Percentiles rank a stretch among this genome's conserved stretches.
These are phyloP conservation scores for Oehlia diaphana DNA, from an alignment of 192 early-diverging fungal genomes.

Conservation along the genomic window DNA sequence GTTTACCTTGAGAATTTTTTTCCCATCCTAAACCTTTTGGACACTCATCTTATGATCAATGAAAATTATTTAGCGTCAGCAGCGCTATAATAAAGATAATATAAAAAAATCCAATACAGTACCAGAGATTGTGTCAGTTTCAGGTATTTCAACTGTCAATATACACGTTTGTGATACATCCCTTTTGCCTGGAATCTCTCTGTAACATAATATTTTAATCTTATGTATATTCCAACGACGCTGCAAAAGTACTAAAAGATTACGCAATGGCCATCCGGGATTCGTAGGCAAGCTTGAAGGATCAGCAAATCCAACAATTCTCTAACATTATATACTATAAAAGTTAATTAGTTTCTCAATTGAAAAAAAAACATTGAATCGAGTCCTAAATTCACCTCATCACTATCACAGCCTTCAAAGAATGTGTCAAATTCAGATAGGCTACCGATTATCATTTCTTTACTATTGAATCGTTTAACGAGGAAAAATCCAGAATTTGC, in stretches of 20 bases:
- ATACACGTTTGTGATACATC: constrained; percentile 50
- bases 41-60: constrained; percentile 30
- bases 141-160: constrained; percentile 48
- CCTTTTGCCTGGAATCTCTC: constrained; percentile 52
- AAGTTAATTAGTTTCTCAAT: background rate
- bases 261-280: constrained; percentile 94
- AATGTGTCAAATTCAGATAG: constrained; percentile 62
- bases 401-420: constrained; percentile 36
- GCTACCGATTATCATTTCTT: constrained; percentile 39
- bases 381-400: constrained; percentile 25
- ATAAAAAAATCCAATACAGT: background rate
- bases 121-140: constrained; percentile 12
- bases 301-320: constrained; percentile 80
- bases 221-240: constrained; percentile 48
- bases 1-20: constrained; percentile 73
- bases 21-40: constrained; percentile 92
- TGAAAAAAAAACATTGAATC: background rate
- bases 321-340: constrained; percentile 26
- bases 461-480: constrained; percentile 17
- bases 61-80: background rate
- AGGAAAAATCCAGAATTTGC: constrained; percentile 42
- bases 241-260: constrained; percentile 71
- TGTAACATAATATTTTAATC: constrained; percentile 65
- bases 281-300: constrained; percentile 72
- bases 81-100: background rate